These are phyloP conservation scores for Pholiota conissans DNA, from an alignment of 768 basidiomycete genomes.

Conservation along the genomic window DNA sequence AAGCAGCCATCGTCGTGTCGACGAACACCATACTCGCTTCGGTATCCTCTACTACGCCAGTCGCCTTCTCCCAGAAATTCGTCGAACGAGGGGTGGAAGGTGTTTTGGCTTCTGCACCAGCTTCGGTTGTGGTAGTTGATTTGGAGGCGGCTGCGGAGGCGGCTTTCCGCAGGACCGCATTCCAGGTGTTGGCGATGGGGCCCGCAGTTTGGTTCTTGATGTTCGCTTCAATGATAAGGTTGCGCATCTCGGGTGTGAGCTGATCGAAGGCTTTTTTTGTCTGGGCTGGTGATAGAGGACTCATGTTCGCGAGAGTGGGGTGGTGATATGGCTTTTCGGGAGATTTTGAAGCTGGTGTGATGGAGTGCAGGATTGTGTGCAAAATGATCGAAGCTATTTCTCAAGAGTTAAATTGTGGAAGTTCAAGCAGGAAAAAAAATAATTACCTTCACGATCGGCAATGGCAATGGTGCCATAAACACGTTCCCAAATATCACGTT, in stretches of 20 bases:
- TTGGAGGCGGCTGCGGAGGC: not conserved
- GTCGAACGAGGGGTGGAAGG: slow-evolving; percentile 13
- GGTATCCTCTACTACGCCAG: slow-evolving; percentile 10
- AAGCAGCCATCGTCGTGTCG: not conserved
- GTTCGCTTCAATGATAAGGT: slow-evolving; percentile 63
- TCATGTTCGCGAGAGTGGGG: slow-evolving; percentile 38
- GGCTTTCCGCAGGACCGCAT: slow-evolving; percentile 35
- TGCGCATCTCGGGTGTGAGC: slow-evolving; percentile 60
- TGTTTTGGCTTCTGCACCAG: not conserved
- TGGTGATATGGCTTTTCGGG: slow-evolving; percentile 26
- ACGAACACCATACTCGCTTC: slow-evolving; percentile 10
- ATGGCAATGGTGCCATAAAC: slow-evolving; percentile 40
- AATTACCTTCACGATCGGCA: slow-evolving; percentile 56
- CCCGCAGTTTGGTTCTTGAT: slow-evolving; percentile 56
- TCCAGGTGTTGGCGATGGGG: slow-evolving; percentile 57
- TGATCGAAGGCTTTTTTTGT: slow-evolving; percentile 36
- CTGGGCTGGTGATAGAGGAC: slow-evolving; percentile 28
- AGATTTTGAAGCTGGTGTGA: slow-evolving; percentile 35
- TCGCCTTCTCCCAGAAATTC: slow-evolving; percentile 24
- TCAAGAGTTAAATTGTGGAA: not conserved
- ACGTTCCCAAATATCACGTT: slow-evolving; percentile 43
- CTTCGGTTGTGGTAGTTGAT: not conserved
- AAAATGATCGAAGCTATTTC: slow-evolving; percentile 47
- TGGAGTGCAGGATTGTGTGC: slow-evolving; percentile 53
- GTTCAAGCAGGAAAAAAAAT: not conserved